A percentile compares a stretch with the other conserved stretches of the same genome.
These are phyloP conservation scores for Lachnellula arida DNA, from an alignment of 2,329 filamentous ascomycete genomes.

Conservation along the genomic window DNA sequence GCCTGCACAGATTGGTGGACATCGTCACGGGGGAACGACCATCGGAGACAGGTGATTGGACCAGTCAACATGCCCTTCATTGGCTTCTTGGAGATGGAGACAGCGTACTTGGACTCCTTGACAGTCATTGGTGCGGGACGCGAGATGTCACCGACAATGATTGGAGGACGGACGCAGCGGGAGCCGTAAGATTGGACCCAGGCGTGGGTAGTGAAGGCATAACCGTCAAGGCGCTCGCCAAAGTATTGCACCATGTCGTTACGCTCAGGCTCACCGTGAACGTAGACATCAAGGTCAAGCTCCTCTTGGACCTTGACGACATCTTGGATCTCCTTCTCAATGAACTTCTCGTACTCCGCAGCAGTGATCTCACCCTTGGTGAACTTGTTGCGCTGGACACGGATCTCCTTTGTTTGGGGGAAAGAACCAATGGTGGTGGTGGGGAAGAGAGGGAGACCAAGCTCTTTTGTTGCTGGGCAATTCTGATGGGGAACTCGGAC, in stretches of 20 bases:
- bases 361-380: slow-evolving; percentile 96
- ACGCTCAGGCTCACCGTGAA: slow-evolving; percentile 98
- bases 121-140: slow-evolving; percentile 97
- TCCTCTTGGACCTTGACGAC: slow-evolving; percentile 97
- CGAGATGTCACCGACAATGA: slow-evolving; percentile 98
- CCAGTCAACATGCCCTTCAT: slow-evolving; percentile 99
- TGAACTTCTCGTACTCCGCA: slow-evolving; percentile 96
- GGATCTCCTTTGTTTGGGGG: slow-evolving; percentile 99
- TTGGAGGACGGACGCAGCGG: slow-evolving; percentile 95
- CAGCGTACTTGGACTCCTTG: slow-evolving; percentile 99
- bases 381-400: slow-evolving; percentile 94
- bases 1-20: slow-evolving; percentile 99
- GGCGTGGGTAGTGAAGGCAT: slow-evolving; percentile 97
- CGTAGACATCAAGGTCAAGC: slow-evolving; percentile 92
- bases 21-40: slow-evolving; percentile 99
- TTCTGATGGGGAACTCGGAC: slow-evolving; percentile 80
- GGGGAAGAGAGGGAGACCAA: slow-evolving; percentile 93
- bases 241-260: slow-evolving; percentile 99
- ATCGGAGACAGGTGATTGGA: slow-evolving; percentile 96
- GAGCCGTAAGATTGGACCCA: slow-evolving; percentile 99
- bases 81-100: slow-evolving; percentile 92
- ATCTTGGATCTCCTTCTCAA: slow-evolving; percentile 95
- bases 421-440: slow-evolving; percentile 99
- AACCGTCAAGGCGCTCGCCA: slow-evolving; percentile 92
- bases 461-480: slow-evolving; percentile 82